Evolutionary conservation across 1,139 yeast species (phyloP).

Genomic region (Pneumocystis murina): DNA sequence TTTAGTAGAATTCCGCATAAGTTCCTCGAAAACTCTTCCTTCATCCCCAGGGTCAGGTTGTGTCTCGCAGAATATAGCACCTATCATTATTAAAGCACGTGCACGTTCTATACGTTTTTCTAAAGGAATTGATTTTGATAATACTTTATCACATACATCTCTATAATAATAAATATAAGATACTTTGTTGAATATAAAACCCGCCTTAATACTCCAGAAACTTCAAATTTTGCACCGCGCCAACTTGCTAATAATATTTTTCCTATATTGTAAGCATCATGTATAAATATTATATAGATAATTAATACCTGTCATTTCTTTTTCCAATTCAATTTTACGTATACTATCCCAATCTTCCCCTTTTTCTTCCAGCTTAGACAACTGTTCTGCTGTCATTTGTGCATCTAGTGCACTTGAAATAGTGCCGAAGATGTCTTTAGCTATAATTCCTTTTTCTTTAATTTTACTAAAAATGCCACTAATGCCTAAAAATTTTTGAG

Average conservation of each 20-base stretch:
- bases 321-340: conserved; percentile 73
- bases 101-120: conserved; percentile 60
- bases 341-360: conserved; percentile 58
- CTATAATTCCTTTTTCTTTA: conserved; percentile 74
- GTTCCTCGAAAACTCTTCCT: conserved; percentile 76
- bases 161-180: conserved; percentile 23
- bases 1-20: conserved; percentile 81
- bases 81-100: conserved; percentile 57
- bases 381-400: conserved; percentile 55
- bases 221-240: conserved; percentile 85
- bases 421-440: conserved; percentile 76
- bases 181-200: neutral
- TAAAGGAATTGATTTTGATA: conserved; percentile 48
- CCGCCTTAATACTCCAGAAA: conserved; percentile 52
- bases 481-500: conserved; percentile 65
- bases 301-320: conserved; percentile 31
- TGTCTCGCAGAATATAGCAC: conserved; percentile 51
- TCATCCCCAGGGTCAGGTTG: conserved; percentile 77
- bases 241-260: conserved; percentile 91
- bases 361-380: conserved; percentile 32
- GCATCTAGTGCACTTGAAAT: conserved; percentile 33
- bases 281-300: neutral
- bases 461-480: conserved; percentile 74
- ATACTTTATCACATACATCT: conserved; percentile 66
- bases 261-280: conserved; percentile 35